Percentiles rank a stretch among this genome's conserved stretches.
These are phyloP conservation scores for Epichloe sylvatica DNA, from an alignment of 2,329 filamentous ascomycete genomes.

Conservation along the genomic window DNA sequence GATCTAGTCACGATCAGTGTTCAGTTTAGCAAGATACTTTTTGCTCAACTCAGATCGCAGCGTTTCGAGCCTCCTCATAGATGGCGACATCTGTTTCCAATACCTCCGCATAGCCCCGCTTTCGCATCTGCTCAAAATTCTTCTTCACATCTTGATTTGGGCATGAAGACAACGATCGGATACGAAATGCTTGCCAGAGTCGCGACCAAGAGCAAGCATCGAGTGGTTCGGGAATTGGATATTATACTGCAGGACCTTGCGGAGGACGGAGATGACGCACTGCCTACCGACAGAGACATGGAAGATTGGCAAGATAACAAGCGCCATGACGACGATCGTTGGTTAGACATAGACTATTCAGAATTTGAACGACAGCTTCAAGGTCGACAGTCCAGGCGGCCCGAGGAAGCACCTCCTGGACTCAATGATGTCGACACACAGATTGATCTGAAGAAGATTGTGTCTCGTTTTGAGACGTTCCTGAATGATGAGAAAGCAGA, in stretches of 20 bases:
- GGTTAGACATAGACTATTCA: constrained; percentile 82
- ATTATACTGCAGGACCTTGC: constrained; percentile 63
- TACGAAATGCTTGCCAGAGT: constrained; percentile 75
- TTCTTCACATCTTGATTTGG: constrained; percentile 42
- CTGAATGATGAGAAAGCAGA: constrained; percentile 75
- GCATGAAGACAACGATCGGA: constrained; percentile 81
- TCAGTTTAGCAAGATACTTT: constrained; percentile 77
- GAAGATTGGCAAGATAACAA: constrained; percentile 45
- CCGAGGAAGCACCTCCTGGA: constrained; percentile 23
- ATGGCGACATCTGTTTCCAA: constrained; percentile 26
- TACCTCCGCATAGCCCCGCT: constrained; percentile 7
- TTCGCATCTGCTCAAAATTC: constrained; percentile 8
- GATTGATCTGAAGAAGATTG: constrained; percentile 75
- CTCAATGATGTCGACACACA: constrained; percentile 56
- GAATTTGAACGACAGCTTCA: constrained; percentile 76
- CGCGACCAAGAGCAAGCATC: constrained; percentile 52
- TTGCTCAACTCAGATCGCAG: constrained; percentile 80
- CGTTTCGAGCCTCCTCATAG: constrained; percentile 53
- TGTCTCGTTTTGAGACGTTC: constrained; percentile 85
- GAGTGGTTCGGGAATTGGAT: constrained; percentile 58
- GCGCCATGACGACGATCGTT: constrained; percentile 70
- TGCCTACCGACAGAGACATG: constrained; percentile 68
- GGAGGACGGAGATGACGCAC: constrained; percentile 47
- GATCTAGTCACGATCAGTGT: constrained; percentile 71
- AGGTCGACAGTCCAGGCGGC: constrained; percentile 26